Conservation (phyloP, 179 eudicot species). For the Vitellaria paradoxa region DNA sequence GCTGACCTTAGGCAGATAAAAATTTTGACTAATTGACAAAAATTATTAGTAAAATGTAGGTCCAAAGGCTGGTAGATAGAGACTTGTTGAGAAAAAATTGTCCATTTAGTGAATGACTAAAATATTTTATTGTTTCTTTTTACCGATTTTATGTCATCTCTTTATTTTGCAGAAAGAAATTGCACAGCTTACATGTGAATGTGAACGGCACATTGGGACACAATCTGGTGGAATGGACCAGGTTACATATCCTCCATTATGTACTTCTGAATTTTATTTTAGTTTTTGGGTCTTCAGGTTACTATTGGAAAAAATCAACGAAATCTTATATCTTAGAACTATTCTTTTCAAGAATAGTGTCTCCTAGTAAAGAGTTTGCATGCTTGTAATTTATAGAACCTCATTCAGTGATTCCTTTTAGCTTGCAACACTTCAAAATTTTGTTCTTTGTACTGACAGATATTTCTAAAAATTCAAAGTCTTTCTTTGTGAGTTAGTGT, state of each 20-base stretch:
- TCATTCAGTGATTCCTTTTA: background rate
- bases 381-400: background rate
- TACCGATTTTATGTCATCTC: background rate
- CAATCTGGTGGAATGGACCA: constrained; percentile 99
- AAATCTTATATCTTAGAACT: background rate
- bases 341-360: background rate
- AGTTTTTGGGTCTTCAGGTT: background rate
- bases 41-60: too few relatives aligned
- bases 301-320: background rate
- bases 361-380: background rate
- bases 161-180: constrained; percentile 71
- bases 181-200: constrained; percentile 93
- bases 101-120: background rate
- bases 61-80: background rate
- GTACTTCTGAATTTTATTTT: background rate
- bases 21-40: too few relatives aligned
- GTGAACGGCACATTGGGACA: constrained; percentile 95
- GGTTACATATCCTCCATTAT: constrained; percentile 30
- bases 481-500: background rate
- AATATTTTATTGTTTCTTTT: constrained; percentile 1
- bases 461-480: background rate
- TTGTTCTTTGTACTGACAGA: too few relatives aligned
- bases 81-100: background rate
- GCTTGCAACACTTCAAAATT: background rate
- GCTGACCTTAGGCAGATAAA: background rate